Evolutionary conservation across 176 grass and related monocot species (phyloP), one percentile per base, ranked within the genome.

Genomic region (Ensete ventricosum): DNA sequence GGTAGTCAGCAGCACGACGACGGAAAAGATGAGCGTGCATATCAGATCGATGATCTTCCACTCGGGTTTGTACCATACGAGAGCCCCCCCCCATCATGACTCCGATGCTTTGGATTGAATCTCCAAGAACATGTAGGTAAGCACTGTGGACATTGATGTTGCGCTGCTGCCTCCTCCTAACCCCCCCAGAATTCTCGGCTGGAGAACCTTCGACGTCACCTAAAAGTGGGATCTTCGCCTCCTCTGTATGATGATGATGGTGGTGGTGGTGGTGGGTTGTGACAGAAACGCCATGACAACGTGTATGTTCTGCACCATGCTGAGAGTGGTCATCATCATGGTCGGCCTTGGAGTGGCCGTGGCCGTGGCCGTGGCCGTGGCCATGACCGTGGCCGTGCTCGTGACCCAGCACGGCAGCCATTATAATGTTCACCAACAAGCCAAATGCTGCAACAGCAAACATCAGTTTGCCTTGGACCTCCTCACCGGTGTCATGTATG

Each of bases 61-160:
- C 13, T 74, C 72, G 24, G 72, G 72, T 22, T 74, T 58, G 72
- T 58, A 74, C 72, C 72, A 74, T 27, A 74, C 57, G 72, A 74
- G 55, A 24, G 12, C 72, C 13, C 72, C 72, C 72, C 34, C 72
- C 72, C 1, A 74, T 74, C 72, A 74, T 74, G 22, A 74, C 72
- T 55, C 72, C 72, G 10, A 74, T 55, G 53, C 72, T 74, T 14
- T 74, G 72, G 27, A 74, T 57, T 2, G 53, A 74, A 24, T 74
- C 72, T 74, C 72, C 72, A 11, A 74, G 72, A 26, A 74, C 72
- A 57, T 74, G 72, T 27, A 74, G 72, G 16, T 74, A 74, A 74
- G 72, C 72, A 34, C 72, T 74, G 12, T 74, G 72, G 9, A 74
- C 72, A 17, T 74, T 74, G 24, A 74, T 58, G 72, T 74, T 74